Evolutionary conservation across 805 yeast genomes (phyloP).

Genomic region (Candida caryicola): DNA sequence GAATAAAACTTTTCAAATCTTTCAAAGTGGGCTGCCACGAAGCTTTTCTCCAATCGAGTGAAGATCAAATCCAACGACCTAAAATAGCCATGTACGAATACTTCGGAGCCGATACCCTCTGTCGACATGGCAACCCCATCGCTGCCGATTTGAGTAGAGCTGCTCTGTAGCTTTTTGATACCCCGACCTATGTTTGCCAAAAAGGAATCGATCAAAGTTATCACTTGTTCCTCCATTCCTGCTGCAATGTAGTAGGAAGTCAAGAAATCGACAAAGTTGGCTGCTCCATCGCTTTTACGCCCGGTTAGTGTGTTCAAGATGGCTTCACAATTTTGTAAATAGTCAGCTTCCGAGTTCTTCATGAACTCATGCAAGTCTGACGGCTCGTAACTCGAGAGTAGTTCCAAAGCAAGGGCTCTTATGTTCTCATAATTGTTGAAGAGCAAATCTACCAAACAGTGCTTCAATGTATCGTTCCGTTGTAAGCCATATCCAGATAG

Average conservation of each 20-base stretch:
- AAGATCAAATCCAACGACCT: slow-evolving; percentile 53
- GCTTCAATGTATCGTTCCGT: slow-evolving; percentile 36
- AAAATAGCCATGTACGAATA: slow-evolving; percentile 64
- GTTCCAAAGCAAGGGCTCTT: slow-evolving; percentile 47
- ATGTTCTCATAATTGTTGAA: slow-evolving; percentile 77
- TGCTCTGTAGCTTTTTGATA: too few species aligned
- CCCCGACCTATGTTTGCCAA: neutral
- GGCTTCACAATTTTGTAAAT: slow-evolving; percentile 1
- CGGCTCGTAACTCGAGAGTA: slow-evolving; percentile 40
- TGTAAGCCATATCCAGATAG: slow-evolving; percentile 43
- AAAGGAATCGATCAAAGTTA: slow-evolving; percentile 2
- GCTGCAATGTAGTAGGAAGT: slow-evolving; percentile 19
- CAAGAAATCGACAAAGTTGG: slow-evolving; percentile 58
- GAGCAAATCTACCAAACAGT: slow-evolving; percentile 58
- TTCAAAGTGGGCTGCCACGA: neutral
- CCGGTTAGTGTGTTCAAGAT: slow-evolving; percentile 45
- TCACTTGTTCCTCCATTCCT: neutral
- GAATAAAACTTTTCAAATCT: slow-evolving; percentile 6
- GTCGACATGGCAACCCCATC: too few species aligned
- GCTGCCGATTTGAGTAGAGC: too few species aligned
- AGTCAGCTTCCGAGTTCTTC: neutral
- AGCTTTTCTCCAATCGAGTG: neutral
- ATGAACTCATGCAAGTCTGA: neutral
- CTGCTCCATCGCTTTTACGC: slow-evolving; percentile 77
- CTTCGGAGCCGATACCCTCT: too few species aligned